phyloP scores from a whole-genome alignment of 176 grass and related monocot species.

The Elymus sibiricus region DNA sequence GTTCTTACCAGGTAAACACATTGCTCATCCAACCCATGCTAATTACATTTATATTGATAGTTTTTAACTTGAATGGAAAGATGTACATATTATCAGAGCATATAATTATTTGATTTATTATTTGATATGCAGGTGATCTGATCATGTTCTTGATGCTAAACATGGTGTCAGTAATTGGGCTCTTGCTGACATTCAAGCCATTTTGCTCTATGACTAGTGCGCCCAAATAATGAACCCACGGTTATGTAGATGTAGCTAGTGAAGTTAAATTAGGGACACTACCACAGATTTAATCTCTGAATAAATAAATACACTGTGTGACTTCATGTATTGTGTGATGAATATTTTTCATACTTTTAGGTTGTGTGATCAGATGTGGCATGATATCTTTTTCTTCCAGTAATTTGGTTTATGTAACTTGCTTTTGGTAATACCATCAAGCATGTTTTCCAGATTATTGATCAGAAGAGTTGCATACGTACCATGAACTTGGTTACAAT shows the following conservation, averaged over 20 bases:
- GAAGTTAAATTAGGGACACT: neutral
- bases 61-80: neutral
- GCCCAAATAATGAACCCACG: neutral
- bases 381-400: neutral
- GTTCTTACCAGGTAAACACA: too few species aligned
- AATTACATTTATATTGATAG: too few species aligned
- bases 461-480: neutral
- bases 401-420: neutral
- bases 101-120: neutral
- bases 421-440: neutral
- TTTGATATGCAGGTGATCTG: slow-evolving; percentile 42
- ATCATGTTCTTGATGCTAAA: slow-evolving; percentile 55
- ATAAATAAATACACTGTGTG: neutral
- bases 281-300: neutral
- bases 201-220: slow-evolving; percentile 30
- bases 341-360: neutral
- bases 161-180: slow-evolving; percentile 30
- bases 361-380: neutral
- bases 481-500: neutral
- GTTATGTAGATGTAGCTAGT: neutral
- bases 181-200: slow-evolving; percentile 43
- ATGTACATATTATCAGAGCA: neutral
- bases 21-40: too few species aligned
- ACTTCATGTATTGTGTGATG: neutral
- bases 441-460: neutral